Conservation (phyloP, 202 grass and related monocot species). For the Hordeum pubiflorum region DNA sequence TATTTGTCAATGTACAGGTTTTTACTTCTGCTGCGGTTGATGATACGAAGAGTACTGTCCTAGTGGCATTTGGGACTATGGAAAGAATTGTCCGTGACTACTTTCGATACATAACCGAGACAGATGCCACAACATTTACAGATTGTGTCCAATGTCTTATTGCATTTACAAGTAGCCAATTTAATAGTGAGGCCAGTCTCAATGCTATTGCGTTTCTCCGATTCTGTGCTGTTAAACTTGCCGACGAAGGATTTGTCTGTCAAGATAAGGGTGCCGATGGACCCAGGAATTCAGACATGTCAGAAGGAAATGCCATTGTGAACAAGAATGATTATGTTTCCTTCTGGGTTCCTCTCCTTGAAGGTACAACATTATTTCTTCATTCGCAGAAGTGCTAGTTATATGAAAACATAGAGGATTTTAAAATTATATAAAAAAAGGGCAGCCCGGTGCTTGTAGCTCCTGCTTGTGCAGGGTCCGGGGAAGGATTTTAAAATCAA, state of each 20-base stretch:
- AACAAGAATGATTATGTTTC: slow-evolving; percentile 73
- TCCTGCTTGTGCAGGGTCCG: too few relatives aligned
- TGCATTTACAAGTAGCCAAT: slow-evolving; percentile 88
- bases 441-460: too few relatives aligned
- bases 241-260: slow-evolving; percentile 73
- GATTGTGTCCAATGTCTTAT: slow-evolving; percentile 94
- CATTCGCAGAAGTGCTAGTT: not conserved
- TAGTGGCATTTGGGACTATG: slow-evolving; percentile 91
- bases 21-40: slow-evolving; percentile 74
- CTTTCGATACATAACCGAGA: slow-evolving; percentile 96
- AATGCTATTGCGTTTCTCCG: slow-evolving; percentile 95
- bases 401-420: not conserved
- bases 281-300: slow-evolving; percentile 38
- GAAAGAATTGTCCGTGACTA: slow-evolving; percentile 95
- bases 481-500: too few relatives aligned
- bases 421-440: too few relatives aligned
- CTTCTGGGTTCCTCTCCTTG: slow-evolving; percentile 83
- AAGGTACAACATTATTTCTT: slow-evolving; percentile 33
- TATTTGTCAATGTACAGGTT: slow-evolving; percentile 45
- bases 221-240: slow-evolving; percentile 95
- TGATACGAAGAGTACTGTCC: slow-evolving; percentile 73
- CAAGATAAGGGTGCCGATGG: slow-evolving; percentile 37
- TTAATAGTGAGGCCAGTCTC: slow-evolving; percentile 86
- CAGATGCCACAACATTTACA: slow-evolving; percentile 79
- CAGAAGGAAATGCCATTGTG: slow-evolving; percentile 42